phyloP scores from a whole-genome alignment of 495 filamentous ascomycete species.

The Platismatia glauca region DNA sequence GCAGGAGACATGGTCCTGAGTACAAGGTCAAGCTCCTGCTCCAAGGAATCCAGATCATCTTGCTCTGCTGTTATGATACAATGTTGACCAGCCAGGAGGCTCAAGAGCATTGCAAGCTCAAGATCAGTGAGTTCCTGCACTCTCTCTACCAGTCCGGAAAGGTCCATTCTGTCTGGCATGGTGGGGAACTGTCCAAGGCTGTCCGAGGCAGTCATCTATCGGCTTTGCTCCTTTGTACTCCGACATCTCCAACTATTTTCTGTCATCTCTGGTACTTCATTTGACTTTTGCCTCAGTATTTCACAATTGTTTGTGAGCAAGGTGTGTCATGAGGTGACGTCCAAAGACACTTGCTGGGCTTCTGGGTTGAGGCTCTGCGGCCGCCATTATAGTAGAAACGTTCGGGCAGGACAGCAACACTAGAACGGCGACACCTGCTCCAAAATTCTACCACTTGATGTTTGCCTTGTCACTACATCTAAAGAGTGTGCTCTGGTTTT shows the following conservation, averaged over 20 bases:
- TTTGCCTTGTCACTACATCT: neutral
- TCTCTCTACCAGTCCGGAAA: slow-evolving; percentile 48
- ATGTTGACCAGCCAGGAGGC: slow-evolving; percentile 69
- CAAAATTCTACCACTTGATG: neutral
- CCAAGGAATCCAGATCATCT: slow-evolving; percentile 51
- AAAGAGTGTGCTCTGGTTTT: neutral
- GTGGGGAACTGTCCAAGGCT: neutral
- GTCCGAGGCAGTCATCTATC: neutral
- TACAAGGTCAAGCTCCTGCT: slow-evolving; percentile 66
- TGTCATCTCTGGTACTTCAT: neutral
- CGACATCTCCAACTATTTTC: neutral
- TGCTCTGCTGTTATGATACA: slow-evolving; percentile 73
- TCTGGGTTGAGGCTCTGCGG: neutral
- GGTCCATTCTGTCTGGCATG: slow-evolving; percentile 43
- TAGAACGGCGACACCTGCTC: neutral
- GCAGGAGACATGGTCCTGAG: neutral
- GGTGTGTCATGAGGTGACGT: neutral
- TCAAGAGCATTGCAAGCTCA: slow-evolving; percentile 77
- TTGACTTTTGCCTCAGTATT: neutral
- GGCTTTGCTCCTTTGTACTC: neutral
- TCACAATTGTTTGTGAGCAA: neutral
- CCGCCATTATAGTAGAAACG: neutral
- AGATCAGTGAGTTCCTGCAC: slow-evolving; percentile 74
- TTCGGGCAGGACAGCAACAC: neutral
- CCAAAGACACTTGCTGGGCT: neutral